Evolutionary conservation across 305 asterid species (phyloP), one percentile per base, ranked within the genome.

Genomic region (Nicotiana rustica): DNA sequence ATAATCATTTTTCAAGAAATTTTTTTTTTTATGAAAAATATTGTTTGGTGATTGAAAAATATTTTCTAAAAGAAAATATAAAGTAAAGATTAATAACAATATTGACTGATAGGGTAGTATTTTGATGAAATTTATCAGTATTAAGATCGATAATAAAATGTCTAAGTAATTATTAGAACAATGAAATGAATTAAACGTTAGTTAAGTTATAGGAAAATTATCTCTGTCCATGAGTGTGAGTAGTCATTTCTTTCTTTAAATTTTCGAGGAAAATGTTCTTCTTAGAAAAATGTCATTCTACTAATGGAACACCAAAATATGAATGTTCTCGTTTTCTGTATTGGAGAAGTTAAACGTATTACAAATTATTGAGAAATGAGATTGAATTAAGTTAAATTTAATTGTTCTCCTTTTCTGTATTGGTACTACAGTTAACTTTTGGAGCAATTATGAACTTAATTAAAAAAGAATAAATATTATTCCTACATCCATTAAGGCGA

Each of bases 401-500:
- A 52, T 3, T 52, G 1, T 52, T 52, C 59, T 52, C 59, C 15
- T 52, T 52, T 52, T 10, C 17, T 10, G 57, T 49, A 49, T 4
- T 10, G 17, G 59, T 52, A 15, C n/a, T 38, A 38, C 47, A 38
- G 47, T 38, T 38, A 38, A 55, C 47, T 55, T 55, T 13, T 55
- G 59, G 17, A 55, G n/a, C 17, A 55, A 55, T 55, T 14, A 55
- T 55, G 59, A 55, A 15, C 59, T 13, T 55, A 55, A 12, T 12
- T 2, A 13, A 13, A 14, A 55, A 12, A 13, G 17, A 55, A 55
- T 3, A 55, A 4, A 13, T 41, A 13, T 55, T 55, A 55, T 14
- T 55, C 15, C n/a, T 55, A 82, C 75, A 55, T 71, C 67, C 56
- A 85, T 88, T 83, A 55, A 77, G 88, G 94, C 90, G 86, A 84